Evolutionary conservation across 805 yeast genomes (phyloP), one percentile per base, ranked within the genome.

Genomic region (Wickerhamomyces xylosicus): DNA sequence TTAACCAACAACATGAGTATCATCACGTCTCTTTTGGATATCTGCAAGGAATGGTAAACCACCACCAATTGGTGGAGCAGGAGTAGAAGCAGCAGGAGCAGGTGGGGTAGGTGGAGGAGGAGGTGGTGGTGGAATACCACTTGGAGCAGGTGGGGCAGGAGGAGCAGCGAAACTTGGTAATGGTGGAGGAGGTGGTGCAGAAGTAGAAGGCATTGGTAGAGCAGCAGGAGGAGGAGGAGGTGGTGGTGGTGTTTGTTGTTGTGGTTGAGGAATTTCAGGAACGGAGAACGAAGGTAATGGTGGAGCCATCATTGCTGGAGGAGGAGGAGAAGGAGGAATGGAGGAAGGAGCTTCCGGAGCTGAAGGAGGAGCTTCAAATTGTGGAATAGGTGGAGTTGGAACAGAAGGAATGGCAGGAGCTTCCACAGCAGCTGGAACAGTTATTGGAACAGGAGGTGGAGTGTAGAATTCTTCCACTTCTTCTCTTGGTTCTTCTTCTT

Each of bases 41-140:
- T 72, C 71, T 4, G 71, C 66, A 11, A 72, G 56, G 49, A 72
- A 71, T 4, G 77, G 77, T 15, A 71, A 50, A 1, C 71, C 67
- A 3, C 69, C 31, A 15, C 43, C 35, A 16, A 44, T 32, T 7
- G 47, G 28, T 11, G 60, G 44, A 3, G 53, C 35, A 10, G 50
- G 42, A 15, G 50, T 36, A 8, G 40, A 29, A 5, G 47, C 19
- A 11, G 47, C 18, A 11, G 55, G 35, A 1, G 44, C n/a, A 20
- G 37, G 35, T 20, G 37, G 19, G 7, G 37, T 9, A 10, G 41
- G 19, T 28, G 42, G 37, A 9, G 39, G 39, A 19, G 42, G 29
- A 4, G 46, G 46, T 19, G 52, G 41, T 8, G 43, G 42, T 17
- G 53, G 46, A 16, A 62, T 50, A 7, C 60, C 54, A 25, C 54